Conservation (phyloP, 169 alveolate species). For the Plasmodium sp. region DNA sequence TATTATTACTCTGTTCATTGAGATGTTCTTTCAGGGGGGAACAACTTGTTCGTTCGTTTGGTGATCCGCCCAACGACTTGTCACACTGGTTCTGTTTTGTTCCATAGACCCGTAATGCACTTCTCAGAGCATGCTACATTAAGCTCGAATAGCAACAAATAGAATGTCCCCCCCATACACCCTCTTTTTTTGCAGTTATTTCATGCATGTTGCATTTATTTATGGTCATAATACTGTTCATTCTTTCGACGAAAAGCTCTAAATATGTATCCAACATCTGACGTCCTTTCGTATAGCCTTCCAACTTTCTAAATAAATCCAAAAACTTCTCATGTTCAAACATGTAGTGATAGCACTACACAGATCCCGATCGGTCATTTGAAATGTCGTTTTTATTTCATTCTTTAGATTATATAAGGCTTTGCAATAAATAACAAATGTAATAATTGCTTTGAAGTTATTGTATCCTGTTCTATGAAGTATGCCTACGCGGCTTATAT, state of each 20-base stretch:
- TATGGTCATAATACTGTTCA: neutral
- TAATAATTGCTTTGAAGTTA: neutral
- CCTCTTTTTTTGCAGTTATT: neutral
- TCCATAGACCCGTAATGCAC: neutral
- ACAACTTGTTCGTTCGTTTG: no score
- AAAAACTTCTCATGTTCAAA: constrained; percentile 20
- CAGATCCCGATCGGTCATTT: neutral
- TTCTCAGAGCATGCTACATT: neutral
- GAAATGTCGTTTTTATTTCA: neutral
- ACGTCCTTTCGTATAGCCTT: neutral
- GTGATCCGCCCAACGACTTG: neutral
- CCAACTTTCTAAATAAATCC: constrained; percentile 8
- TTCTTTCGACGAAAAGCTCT: neutral
- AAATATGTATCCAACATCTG: neutral
- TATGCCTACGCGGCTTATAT: neutral
- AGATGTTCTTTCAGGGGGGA: neutral
- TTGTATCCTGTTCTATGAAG: neutral
- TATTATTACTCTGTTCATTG: neutral
- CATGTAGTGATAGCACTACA: neutral
- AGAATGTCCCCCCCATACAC: neutral
- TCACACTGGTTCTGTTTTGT: neutral
- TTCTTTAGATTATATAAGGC: constrained; percentile 8
- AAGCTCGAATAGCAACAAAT: neutral
- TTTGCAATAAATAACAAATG: constrained; percentile 14
- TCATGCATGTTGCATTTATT: neutral